Conservation (phyloP, 371 early-diverging fungal genomes). For the Amoeboaphelidium occidentale region DNA sequence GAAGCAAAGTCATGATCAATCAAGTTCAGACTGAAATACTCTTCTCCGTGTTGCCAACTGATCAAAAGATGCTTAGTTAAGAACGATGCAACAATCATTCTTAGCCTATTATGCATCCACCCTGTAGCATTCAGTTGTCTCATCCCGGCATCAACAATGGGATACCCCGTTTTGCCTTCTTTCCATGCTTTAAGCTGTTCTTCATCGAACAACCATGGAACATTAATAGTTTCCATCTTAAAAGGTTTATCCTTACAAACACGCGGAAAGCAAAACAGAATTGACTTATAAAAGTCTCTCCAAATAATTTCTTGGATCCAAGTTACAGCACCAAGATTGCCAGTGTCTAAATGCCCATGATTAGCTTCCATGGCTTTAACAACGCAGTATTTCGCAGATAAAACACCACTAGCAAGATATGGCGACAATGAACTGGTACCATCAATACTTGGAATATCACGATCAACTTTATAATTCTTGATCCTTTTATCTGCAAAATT, state of each 20-base stretch:
- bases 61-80: conserved; percentile 34
- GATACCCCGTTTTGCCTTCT: conserved; percentile 34
- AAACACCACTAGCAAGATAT: conserved; percentile 17
- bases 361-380: conserved; percentile 14
- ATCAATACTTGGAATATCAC: conserved; percentile 8
- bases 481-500: conserved; percentile 5
- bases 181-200: conserved; percentile 23
- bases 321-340: conserved; percentile 16
- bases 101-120: conserved; percentile 36
- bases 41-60: conserved; percentile 34
- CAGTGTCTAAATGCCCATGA: conserved; percentile 13
- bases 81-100: conserved; percentile 37
- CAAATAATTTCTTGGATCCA: conserved; percentile 25
- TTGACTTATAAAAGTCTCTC: conserved; percentile 35
- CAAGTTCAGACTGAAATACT: conserved; percentile 26
- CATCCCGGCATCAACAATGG: conserved; percentile 41
- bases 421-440: conserved; percentile 5
- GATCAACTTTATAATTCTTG: conserved; percentile 7
- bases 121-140: conserved; percentile 23
- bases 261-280: conserved; percentile 26
- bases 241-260: conserved; percentile 29
- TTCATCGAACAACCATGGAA: conserved; percentile 13
- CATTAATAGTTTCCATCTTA: conserved; percentile 17
- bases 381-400: conserved; percentile 16
- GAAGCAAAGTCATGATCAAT: conserved; percentile 37